These are phyloP conservation scores for Neckera pumila DNA, from an alignment of 225 moss, liverwort and hornwort genomes.

Conservation along the genomic window DNA sequence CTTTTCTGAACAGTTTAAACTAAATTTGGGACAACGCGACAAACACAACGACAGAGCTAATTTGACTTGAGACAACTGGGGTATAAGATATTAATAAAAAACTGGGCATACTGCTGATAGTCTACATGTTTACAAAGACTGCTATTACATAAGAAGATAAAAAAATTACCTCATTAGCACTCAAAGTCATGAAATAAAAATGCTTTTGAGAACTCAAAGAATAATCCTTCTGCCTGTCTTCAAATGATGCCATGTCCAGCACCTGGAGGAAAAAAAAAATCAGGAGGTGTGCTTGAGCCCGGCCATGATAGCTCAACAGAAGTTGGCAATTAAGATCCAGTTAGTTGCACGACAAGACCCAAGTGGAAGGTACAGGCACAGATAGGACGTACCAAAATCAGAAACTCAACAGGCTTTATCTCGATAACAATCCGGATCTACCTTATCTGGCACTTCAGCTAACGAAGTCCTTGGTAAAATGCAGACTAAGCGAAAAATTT, in stretches of 20 bases:
- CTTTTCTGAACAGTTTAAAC: neutral
- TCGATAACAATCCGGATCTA: neutral
- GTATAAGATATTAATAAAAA: neutral
- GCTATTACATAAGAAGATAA: neutral
- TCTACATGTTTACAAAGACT: neutral
- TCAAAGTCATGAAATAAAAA: slow-evolving; percentile 90
- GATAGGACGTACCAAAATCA: neutral
- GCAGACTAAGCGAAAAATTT: neutral
- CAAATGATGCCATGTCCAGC: slow-evolving; percentile 70
- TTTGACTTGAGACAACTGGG: neutral
- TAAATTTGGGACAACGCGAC: neutral
- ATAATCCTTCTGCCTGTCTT: slow-evolving; percentile 77
- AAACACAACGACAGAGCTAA: neutral
- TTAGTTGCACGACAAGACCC: neutral
- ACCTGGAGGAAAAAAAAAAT: slow-evolving; percentile 30
- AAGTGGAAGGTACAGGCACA: neutral
- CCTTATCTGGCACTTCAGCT: neutral
- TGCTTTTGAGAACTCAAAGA: slow-evolving; percentile 80
- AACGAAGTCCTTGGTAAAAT: neutral
- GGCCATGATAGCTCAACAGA: neutral
- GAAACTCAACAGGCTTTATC: neutral
- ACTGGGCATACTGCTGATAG: neutral
- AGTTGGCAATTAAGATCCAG: neutral
- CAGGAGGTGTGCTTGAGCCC: neutral
- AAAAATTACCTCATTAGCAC: slow-evolving; percentile 59